Evolutionary conservation across 2,329 filamentous ascomycete species (phyloP).

Genomic region (Trichoderma pleuroti): DNA sequence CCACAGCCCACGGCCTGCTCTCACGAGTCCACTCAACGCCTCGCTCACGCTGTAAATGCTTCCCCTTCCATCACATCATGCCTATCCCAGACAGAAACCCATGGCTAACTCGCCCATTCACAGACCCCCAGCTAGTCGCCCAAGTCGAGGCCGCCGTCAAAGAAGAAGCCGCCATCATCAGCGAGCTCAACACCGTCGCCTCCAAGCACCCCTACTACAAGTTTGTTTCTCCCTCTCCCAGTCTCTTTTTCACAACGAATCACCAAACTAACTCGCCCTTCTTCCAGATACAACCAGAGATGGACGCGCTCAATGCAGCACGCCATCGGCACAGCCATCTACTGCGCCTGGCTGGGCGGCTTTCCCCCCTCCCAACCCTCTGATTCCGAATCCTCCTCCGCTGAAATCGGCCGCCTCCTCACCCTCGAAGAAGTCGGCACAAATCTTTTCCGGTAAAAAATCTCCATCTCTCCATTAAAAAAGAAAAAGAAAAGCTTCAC

Average conservation of each 20-base stretch:
- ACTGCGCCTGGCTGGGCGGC: conserved; percentile 75
- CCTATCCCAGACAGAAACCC: no score
- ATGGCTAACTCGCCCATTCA: background rate
- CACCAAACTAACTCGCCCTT: background rate
- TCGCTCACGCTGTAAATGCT: conserved; percentile 49
- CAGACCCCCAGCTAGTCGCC: conserved; percentile 63
- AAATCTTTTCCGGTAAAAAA: conserved; percentile 62
- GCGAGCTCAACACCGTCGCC: conserved; percentile 67
- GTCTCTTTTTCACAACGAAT: background rate
- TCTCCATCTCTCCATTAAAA: no score
- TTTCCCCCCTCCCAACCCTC: conserved; percentile 44
- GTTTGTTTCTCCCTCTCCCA: conserved; percentile 38
- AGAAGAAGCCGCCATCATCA: conserved; percentile 67
- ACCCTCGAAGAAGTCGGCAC: conserved; percentile 85
- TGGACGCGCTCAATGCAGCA: conserved; percentile 86
- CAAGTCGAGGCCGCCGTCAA: conserved; percentile 69
- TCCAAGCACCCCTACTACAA: conserved; percentile 96
- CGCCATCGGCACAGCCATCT: conserved; percentile 57
- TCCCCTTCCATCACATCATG: background rate
- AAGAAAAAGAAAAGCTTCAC: background rate
- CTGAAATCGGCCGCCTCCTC: conserved; percentile 63
- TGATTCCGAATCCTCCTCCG: conserved; percentile 34
- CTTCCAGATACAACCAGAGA: conserved; percentile 67
- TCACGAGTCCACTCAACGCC: conserved; percentile 88
- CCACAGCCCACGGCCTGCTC: conserved; percentile 75